phyloP scores from a whole-genome alignment of 345 rosid genomes.

The Orychophragmus violaceus region DNA sequence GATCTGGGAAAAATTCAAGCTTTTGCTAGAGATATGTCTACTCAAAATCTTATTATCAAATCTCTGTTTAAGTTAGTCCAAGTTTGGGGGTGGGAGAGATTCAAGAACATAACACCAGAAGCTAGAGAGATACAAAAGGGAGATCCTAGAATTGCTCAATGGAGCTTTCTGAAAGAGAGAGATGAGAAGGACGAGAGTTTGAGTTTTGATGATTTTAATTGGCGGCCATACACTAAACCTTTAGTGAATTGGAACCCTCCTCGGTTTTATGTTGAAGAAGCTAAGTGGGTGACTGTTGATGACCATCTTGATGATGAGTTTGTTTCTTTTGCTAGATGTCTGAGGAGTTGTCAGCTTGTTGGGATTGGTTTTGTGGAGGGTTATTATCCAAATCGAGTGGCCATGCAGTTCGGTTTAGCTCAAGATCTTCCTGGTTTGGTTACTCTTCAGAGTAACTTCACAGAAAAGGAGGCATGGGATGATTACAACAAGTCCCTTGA shows the following conservation, averaged over 20 bases:
- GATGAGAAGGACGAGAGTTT: slow-evolving; percentile 1
- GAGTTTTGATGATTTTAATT: slow-evolving; percentile 27
- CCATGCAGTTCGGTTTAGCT: slow-evolving; percentile 56
- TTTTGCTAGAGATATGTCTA: not conserved
- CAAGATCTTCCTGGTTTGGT: slow-evolving; percentile 44
- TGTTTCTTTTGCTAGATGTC: slow-evolving; percentile 29
- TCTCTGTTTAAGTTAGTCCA: slow-evolving; percentile 40
- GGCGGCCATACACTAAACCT: slow-evolving; percentile 41
- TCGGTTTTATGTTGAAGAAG: slow-evolving; percentile 23
- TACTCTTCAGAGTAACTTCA: not conserved
- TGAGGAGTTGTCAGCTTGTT: slow-evolving; percentile 37
- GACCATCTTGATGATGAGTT: slow-evolving; percentile 27
- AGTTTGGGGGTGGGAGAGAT: slow-evolving; percentile 48
- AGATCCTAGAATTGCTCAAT: slow-evolving; percentile 32
- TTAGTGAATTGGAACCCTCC: slow-evolving; percentile 22
- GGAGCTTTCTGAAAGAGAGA: slow-evolving; percentile 4
- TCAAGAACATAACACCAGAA: not conserved
- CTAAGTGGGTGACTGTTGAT: slow-evolving; percentile 19
- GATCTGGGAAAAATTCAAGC: slow-evolving; percentile 26
- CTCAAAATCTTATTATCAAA: not conserved
- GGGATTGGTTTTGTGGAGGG: slow-evolving; percentile 35
- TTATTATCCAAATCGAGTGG: slow-evolving; percentile 51
- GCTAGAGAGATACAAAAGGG: slow-evolving; percentile 6
- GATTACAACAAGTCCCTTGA: slow-evolving; percentile 33
- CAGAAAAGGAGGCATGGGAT: slow-evolving; percentile 16